Percentiles rank a stretch among this genome's conserved stretches.
These are phyloP conservation scores for Oryza brachyantha DNA, from an alignment of 176 grass and related monocot genomes.

Conservation along the genomic window DNA sequence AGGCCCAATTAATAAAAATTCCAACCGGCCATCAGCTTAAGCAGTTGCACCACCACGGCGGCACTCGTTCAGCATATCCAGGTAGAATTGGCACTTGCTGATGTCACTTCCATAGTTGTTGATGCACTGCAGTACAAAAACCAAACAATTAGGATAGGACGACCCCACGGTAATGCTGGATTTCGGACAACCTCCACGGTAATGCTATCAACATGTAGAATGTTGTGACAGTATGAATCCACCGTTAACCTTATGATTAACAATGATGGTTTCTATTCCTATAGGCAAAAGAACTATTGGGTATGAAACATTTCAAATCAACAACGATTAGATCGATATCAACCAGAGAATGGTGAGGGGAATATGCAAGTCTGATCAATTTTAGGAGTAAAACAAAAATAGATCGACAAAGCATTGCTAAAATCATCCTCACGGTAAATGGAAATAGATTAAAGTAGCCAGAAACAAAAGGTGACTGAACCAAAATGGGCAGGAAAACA, in stretches of 20 bases:
- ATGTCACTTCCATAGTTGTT: constrained; percentile 69
- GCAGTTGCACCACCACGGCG: constrained; percentile 46
- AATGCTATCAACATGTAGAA: not conserved
- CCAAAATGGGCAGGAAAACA: not conserved
- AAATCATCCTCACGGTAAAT: not conserved
- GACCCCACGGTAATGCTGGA: not conserved
- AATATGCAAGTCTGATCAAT: not conserved
- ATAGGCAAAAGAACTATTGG: not conserved
- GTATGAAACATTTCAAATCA: too few relatives aligned
- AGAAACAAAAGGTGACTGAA: not conserved
- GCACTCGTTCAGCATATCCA: constrained; percentile 89
- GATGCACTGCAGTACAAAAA: constrained; percentile 53
- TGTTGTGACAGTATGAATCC: not conserved
- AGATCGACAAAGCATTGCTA: not conserved
- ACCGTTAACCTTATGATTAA: not conserved
- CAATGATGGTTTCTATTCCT: not conserved
- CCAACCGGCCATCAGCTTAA: not conserved
- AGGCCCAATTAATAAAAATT: not conserved
- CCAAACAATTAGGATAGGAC: not conserved
- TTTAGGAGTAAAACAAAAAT: not conserved
- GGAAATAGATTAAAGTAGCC: not conserved
- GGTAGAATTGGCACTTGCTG: constrained; percentile 91
- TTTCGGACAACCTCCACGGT: not conserved
- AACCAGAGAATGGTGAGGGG: not conserved
- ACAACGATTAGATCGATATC: not conserved